phyloP scores from a whole-genome alignment of 1,139 yeast species.

The Candida neerlandica region DNA sequence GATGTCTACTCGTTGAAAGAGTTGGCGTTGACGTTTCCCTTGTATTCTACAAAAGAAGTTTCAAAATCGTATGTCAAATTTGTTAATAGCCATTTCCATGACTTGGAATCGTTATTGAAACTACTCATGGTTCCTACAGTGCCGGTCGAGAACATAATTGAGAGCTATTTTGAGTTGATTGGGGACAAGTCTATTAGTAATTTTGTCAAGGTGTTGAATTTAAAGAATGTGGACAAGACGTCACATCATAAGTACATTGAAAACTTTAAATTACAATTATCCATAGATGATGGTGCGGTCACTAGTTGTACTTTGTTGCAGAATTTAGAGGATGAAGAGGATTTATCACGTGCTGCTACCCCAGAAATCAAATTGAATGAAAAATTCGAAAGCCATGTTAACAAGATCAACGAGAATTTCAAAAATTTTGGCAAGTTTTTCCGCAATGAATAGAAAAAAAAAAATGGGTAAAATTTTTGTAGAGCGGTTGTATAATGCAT shows the following conservation, averaged over 20 bases:
- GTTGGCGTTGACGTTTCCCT: slow-evolving; percentile 56
- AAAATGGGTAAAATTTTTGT: slow-evolving; percentile 8
- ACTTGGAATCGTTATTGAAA: slow-evolving; percentile 65
- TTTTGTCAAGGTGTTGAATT: slow-evolving; percentile 62
- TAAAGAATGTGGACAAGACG: slow-evolving; percentile 58
- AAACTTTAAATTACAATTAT: slow-evolving; percentile 58
- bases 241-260: slow-evolving; percentile 59
- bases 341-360: slow-evolving; percentile 13
- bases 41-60: slow-evolving; percentile 30
- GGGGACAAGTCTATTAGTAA: slow-evolving; percentile 67
- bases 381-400: slow-evolving; percentile 58
- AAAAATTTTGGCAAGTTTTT: slow-evolving; percentile 61
- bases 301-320: slow-evolving; percentile 47
- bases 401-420: slow-evolving; percentile 60
- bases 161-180: slow-evolving; percentile 65
- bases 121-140: slow-evolving; percentile 62
- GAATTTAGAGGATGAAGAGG: slow-evolving; percentile 20
- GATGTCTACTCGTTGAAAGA: slow-evolving; percentile 70
- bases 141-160: slow-evolving; percentile 66
- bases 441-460: slow-evolving; percentile 31
- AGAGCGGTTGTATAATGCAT: too few species aligned
- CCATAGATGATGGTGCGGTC: slow-evolving; percentile 42
- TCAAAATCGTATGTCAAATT: slow-evolving; percentile 49
- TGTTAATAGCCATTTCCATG: slow-evolving; percentile 51
- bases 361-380: slow-evolving; percentile 46